Conservation (phyloP, 1,139 yeast species). For the Lodderomyces pseudojiufengensis region DNA sequence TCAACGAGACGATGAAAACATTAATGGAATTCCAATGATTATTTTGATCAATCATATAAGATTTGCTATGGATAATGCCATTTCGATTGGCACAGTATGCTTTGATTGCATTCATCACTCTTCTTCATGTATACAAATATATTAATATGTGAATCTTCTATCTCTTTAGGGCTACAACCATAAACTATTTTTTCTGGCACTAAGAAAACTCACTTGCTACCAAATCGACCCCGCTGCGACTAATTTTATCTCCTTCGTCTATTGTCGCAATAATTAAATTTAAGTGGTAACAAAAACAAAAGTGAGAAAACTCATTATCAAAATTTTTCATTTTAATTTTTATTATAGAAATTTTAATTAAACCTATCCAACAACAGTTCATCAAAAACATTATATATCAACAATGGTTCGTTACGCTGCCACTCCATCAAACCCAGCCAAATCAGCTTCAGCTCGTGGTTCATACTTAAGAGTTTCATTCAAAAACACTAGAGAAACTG, state of each 20-base stretch:
- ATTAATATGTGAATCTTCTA: too few species aligned
- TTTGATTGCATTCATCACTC: too few species aligned
- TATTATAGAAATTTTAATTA: background rate
- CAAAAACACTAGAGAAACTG: slow-evolving; percentile 99
- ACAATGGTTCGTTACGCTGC: slow-evolving; percentile 87
- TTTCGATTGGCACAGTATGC: too few species aligned
- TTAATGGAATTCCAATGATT: too few species aligned
- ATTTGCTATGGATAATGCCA: too few species aligned
- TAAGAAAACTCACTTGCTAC: too few species aligned
- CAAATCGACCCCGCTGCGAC: too few species aligned
- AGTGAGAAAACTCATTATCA: background rate
- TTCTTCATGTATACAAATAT: too few species aligned
- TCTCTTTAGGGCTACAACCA: too few species aligned
- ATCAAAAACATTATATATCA: slow-evolving; percentile 4
- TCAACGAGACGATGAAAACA: too few species aligned
- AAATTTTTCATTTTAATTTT: background rate
- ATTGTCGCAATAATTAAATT: background rate
- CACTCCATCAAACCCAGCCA: slow-evolving; percentile 98
- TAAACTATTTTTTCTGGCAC: too few species aligned
- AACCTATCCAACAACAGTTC: slow-evolving; percentile 1
- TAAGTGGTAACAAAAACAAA: background rate
- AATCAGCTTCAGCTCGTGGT: slow-evolving; percentile 99
- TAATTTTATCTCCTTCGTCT: slow-evolving; percentile 1
- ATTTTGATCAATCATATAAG: too few species aligned
- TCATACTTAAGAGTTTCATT: slow-evolving; percentile 98